Conservation (phyloP, 2,329 filamentous ascomycete genomes). For the Truncatella angustata region DNA sequence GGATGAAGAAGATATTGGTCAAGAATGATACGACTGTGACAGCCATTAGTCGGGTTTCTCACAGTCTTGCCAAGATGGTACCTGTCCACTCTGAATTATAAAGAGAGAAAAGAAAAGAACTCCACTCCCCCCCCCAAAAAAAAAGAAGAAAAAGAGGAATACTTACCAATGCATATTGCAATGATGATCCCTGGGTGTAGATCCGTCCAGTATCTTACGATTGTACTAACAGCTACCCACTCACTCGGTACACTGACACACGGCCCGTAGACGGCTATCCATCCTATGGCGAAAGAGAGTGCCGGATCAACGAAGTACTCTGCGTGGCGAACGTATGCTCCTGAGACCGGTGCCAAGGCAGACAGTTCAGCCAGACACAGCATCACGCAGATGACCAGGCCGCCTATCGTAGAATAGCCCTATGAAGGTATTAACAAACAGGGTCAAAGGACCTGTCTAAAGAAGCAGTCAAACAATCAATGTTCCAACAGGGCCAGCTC, state of each 20-base stretch:
- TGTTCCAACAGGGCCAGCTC: constrained; percentile 48
- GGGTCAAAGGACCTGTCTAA: background rate
- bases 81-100: too few relatives aligned
- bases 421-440: background rate
- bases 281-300: constrained; percentile 28
- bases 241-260: constrained; percentile 30
- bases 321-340: constrained; percentile 33
- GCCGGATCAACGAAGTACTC: constrained; percentile 35
- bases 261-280: constrained; percentile 32
- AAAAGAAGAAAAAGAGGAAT: background rate
- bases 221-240: constrained; percentile 27
- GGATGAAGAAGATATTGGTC: constrained; percentile 5
- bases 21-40: background rate
- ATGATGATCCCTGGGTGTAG: constrained; percentile 11
- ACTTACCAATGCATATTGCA: constrained; percentile 26
- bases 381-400: constrained; percentile 5
- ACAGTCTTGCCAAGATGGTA: too few relatives aligned
- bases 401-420: constrained; percentile 1
- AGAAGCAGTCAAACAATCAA: background rate
- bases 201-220: constrained; percentile 14
- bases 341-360: constrained; percentile 31
- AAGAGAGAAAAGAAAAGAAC: too few relatives aligned
- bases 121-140: background rate
- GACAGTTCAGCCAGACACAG: constrained; percentile 3
- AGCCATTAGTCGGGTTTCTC: background rate